Percentiles rank a stretch among this genome's conserved stretches.
These are phyloP conservation scores for Pinus taeda DNA, from an alignment of 75 land plant genomes.

Conservation along the genomic window DNA sequence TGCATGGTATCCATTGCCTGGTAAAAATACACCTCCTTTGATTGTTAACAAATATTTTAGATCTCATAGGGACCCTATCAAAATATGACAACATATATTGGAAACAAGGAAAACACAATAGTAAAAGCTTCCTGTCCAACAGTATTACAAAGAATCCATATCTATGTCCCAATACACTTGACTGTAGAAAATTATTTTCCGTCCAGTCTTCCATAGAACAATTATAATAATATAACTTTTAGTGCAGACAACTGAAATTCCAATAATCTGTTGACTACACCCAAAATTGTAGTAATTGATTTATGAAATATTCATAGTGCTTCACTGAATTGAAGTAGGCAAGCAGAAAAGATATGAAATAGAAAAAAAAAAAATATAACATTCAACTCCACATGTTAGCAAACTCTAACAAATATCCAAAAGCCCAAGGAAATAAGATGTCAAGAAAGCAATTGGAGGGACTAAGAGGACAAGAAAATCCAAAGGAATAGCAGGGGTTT, in stretches of 20 bases:
- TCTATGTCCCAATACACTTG: neutral
- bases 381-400: neutral
- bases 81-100: no score
- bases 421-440: neutral
- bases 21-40: neutral
- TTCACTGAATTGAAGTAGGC: neutral
- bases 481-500: neutral
- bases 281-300: no score
- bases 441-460: no score
- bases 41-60: neutral
- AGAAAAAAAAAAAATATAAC: neutral
- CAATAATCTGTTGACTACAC: no score
- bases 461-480: neutral
- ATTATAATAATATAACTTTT: neutral
- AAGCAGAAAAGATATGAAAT: neutral
- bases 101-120: no score
- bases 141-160: neutral
- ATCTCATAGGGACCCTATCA: neutral
- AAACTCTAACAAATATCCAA: neutral
- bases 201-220: neutral
- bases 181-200: neutral
- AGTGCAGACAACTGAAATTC: no score
- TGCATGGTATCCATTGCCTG: conserved; percentile 78
- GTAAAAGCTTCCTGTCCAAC: neutral
- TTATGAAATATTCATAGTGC: neutral